Conservation (phyloP, 2,329 filamentous ascomycete genomes). For the Leptographium galeiforme region DNA sequence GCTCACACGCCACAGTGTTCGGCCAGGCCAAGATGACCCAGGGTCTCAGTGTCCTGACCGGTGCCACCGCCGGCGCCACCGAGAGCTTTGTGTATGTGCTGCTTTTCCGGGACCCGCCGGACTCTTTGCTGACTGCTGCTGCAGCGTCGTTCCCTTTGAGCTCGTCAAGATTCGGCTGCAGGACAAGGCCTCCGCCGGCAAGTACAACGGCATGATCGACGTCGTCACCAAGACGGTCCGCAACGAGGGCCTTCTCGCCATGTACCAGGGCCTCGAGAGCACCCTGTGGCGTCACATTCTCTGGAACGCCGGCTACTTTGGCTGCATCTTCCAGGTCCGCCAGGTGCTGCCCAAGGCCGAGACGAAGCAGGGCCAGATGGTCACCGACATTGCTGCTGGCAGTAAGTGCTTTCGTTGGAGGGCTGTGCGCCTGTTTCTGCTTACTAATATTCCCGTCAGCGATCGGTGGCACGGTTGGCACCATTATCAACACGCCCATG, state of each 20-base stretch:
- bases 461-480: slow-evolving; percentile 78
- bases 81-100: slow-evolving; percentile 62
- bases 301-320: slow-evolving; percentile 96
- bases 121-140: neutral
- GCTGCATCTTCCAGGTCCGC: slow-evolving; percentile 95
- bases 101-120: no score
- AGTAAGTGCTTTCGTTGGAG: slow-evolving; percentile 14
- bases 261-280: slow-evolving; percentile 95
- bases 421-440: neutral
- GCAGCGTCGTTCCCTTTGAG: slow-evolving; percentile 80
- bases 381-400: slow-evolving; percentile 80
- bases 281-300: slow-evolving; percentile 82
- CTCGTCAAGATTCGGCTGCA: slow-evolving; percentile 97
- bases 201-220: slow-evolving; percentile 73
- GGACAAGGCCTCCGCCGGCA: slow-evolving; percentile 83
- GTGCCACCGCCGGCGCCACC: slow-evolving; percentile 86
- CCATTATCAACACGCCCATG: slow-evolving; percentile 86
- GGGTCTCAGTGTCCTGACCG: slow-evolving; percentile 79
- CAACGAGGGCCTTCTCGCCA: slow-evolving; percentile 49
- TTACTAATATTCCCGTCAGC: slow-evolving; percentile 16
- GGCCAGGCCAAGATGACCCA: slow-evolving; percentile 82
- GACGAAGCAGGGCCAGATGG: slow-evolving; percentile 67
- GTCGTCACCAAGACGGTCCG: slow-evolving; percentile 54
- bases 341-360: slow-evolving; percentile 68
- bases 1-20: slow-evolving; percentile 36